Evolutionary conservation across 441 rosid genomes (phyloP).

Genomic region (Melastoma candidum): DNA sequence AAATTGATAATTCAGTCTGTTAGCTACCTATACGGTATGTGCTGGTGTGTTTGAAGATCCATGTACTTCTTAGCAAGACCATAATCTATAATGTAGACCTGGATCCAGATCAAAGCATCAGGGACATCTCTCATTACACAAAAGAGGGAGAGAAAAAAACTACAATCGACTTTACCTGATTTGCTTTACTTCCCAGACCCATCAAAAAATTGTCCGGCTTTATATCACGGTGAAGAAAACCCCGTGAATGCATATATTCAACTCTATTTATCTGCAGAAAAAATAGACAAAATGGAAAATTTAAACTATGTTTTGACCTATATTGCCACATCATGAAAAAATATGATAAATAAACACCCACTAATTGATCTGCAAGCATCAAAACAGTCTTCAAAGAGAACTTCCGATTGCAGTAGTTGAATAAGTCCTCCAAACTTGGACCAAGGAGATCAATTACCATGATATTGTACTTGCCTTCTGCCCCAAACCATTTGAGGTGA

Average conservation of each 20-base stretch:
- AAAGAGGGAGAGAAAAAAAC: too few species aligned
- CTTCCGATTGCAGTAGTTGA: constrained; percentile 89
- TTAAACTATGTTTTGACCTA: not conserved
- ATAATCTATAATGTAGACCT: constrained; percentile 93
- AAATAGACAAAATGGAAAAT: constrained; percentile 1
- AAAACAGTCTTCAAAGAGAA: constrained; percentile 84
- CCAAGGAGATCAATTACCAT: constrained; percentile 99
- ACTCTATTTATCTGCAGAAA: constrained; percentile 75
- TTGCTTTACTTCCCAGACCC: constrained; percentile 98
- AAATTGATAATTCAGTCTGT: constrained; percentile 1
- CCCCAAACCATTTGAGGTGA: constrained; percentile 95
- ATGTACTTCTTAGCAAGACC: constrained; percentile 97
- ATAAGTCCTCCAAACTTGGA: constrained; percentile 94
- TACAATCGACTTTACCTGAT: constrained; percentile 47
- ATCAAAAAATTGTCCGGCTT: constrained; percentile 98
- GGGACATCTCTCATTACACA: too few species aligned
- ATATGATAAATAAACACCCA: constrained; percentile 25
- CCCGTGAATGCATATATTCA: constrained; percentile 95
- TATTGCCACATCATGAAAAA: not conserved
- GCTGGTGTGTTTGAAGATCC: constrained; percentile 97
- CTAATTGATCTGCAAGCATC: constrained; percentile 98
- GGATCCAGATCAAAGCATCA: not conserved
- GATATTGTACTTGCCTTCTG: constrained; percentile 72
- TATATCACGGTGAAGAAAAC: constrained; percentile 98
- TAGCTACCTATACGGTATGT: constrained; percentile 81